Conservation (phyloP, 176 grass and related monocot species). For the Coix lacrymajobi region DNA sequence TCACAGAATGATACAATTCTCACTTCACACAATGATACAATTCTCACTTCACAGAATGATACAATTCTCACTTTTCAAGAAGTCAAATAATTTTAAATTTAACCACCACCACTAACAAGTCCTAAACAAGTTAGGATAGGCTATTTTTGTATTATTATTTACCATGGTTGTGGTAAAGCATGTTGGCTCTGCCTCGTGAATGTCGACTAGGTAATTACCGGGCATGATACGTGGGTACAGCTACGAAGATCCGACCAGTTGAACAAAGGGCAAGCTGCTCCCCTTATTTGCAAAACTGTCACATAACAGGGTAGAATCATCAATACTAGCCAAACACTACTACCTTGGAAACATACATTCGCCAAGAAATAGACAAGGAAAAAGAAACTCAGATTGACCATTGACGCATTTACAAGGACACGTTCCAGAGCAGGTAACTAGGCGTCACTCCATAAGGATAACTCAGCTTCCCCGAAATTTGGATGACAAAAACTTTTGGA, state of each 20-base stretch:
- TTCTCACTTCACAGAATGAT: too few species aligned
- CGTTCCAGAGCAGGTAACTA: not conserved
- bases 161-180: not conserved
- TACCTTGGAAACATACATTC: not conserved
- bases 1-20: too few species aligned
- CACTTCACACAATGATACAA: too few species aligned
- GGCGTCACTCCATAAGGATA: not conserved
- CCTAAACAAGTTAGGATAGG: too few species aligned
- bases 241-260: not conserved
- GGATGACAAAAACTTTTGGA: slow-evolving; percentile 38
- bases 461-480: slow-evolving; percentile 46
- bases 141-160: too few species aligned
- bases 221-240: not conserved
- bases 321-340: not conserved
- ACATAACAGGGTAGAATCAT: not conserved
- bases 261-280: not conserved
- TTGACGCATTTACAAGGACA: slow-evolving; percentile 32
- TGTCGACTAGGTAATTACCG: not conserved
- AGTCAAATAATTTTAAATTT: not conserved
- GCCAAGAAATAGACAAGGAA: not conserved
- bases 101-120: too few species aligned
- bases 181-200: not conserved
- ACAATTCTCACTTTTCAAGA: too few species aligned
- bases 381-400: slow-evolving; percentile 1
- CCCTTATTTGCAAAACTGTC: slow-evolving; percentile 26